Evolutionary conservation across 805 yeast species (phyloP).

Genomic region (Zygosaccharomyces bisporus): DNA sequence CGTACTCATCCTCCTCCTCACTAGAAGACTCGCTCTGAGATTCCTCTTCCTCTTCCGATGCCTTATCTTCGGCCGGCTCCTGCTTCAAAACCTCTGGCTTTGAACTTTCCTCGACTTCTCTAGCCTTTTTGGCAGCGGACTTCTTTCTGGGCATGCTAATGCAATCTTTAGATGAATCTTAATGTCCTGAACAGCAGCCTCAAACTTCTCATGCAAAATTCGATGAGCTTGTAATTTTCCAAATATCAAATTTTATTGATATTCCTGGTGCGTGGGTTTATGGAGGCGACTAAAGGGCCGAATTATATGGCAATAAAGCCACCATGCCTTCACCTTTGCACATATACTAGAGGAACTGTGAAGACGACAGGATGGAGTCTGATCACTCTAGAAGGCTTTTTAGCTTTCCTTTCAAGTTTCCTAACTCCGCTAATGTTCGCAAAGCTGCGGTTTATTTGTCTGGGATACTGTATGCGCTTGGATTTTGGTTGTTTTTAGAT

Average conservation of each 20-base stretch:
- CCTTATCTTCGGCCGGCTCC: slow-evolving; percentile 25
- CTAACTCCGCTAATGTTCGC: slow-evolving; percentile 67
- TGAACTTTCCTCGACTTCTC: slow-evolving; percentile 39
- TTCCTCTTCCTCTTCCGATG: slow-evolving; percentile 38
- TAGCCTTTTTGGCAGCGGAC: slow-evolving; percentile 73
- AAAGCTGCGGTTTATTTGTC: slow-evolving; percentile 73
- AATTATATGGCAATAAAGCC: not conserved
- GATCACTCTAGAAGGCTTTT: slow-evolving; percentile 53
- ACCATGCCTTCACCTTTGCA: not conserved
- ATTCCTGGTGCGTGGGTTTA: slow-evolving; percentile 1
- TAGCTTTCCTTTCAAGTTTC: slow-evolving; percentile 62
- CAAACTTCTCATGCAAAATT: not conserved
- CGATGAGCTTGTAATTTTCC: slow-evolving; percentile 6
- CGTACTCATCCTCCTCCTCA: slow-evolving; percentile 85
- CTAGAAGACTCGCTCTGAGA: slow-evolving; percentile 37
- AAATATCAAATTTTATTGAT: slow-evolving; percentile 2
- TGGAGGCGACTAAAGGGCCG: slow-evolving; percentile 4
- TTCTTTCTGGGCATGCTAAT: slow-evolving; percentile 78
- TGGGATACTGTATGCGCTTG: slow-evolving; percentile 75
- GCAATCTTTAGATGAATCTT: not conserved
- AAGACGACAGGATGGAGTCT: slow-evolving; percentile 24
- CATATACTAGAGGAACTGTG: not conserved
- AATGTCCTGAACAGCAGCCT: not conserved
- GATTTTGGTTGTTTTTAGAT: slow-evolving; percentile 86
- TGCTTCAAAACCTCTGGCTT: slow-evolving; percentile 24